These are phyloP conservation scores for Kwoniella shandongensis DNA, from an alignment of 768 basidiomycete species.

Conservation along the genomic window DNA sequence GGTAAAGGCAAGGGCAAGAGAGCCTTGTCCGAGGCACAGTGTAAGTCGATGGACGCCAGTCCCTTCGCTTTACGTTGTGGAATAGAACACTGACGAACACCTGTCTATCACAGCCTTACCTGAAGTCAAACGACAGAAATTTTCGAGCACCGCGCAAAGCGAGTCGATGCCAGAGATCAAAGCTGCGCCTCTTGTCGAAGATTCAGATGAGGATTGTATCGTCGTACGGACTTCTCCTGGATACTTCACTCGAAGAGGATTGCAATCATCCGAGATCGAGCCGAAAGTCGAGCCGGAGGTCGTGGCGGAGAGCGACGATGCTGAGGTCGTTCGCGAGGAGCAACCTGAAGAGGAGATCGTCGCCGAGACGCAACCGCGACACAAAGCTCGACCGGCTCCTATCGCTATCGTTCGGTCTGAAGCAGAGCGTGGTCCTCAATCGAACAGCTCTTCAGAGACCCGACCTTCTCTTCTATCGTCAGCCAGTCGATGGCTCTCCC, in stretches of 20 bases:
- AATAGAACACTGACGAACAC: background rate
- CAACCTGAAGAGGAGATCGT: too few species aligned
- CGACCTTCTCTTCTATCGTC: conserved; percentile 27
- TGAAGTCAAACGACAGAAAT: conserved; percentile 3
- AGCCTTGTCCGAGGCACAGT: conserved; percentile 4
- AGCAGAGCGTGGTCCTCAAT: too few species aligned
- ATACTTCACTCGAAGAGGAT: conserved; percentile 7
- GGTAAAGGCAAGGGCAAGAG: conserved; percentile 11
- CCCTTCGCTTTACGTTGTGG: background rate
- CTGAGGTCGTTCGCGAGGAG: too few species aligned
- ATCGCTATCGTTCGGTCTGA: too few species aligned
- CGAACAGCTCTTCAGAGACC: background rate
- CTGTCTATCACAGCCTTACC: conserved; percentile 9
- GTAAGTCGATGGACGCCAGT: conserved; percentile 6
- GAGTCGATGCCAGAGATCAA: conserved; percentile 11
- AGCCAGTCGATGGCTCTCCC: conserved; percentile 28
- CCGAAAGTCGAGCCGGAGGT: background rate
- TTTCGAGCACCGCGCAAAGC: background rate
- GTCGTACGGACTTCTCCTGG: conserved; percentile 9
- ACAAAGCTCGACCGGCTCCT: background rate
- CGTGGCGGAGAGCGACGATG: background rate
- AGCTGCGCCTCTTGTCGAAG: background rate
- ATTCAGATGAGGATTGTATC: conserved; percentile 15
- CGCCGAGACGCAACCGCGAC: background rate
- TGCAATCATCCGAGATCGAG: conserved; percentile 2